Evolutionary conservation across 2,329 filamentous ascomycete species (phyloP).

Genomic region (Sporothrix globosa): DNA sequence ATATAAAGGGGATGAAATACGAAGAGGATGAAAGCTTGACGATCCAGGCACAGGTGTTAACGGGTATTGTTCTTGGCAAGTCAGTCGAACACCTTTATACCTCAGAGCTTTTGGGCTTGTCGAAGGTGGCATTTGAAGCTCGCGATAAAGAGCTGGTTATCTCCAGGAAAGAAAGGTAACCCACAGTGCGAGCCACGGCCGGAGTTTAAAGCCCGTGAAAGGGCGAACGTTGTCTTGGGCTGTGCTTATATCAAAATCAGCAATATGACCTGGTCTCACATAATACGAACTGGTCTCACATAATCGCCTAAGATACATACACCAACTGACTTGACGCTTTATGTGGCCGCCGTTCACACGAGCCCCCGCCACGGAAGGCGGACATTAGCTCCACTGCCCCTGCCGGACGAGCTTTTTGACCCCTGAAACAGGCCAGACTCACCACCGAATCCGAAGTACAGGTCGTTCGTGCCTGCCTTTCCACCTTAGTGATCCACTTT

Average conservation of each 20-base stretch:
- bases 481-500: background rate
- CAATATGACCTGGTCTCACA: too few relatives aligned
- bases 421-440: background rate
- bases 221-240: background rate
- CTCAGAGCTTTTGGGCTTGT: background rate
- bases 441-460: too few relatives aligned
- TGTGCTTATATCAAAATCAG: too few relatives aligned
- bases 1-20: background rate
- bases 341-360: too few relatives aligned
- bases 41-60: background rate
- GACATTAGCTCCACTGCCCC: background rate
- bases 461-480: background rate
- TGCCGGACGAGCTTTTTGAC: background rate
- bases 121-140: background rate
- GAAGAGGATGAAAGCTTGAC: background rate
- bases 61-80: background rate
- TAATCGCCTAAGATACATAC: too few relatives aligned
- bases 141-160: constrained; percentile 7
- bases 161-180: background rate
- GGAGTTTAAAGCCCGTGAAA: constrained; percentile 17
- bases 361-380: background rate
- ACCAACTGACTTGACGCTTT: too few relatives aligned
- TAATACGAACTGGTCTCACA: too few relatives aligned
- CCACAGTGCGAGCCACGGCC: constrained; percentile 7
- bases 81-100: background rate